Conservation (phyloP, 2,329 filamentous ascomycete species). For the Thelonectria rubi region DNA sequence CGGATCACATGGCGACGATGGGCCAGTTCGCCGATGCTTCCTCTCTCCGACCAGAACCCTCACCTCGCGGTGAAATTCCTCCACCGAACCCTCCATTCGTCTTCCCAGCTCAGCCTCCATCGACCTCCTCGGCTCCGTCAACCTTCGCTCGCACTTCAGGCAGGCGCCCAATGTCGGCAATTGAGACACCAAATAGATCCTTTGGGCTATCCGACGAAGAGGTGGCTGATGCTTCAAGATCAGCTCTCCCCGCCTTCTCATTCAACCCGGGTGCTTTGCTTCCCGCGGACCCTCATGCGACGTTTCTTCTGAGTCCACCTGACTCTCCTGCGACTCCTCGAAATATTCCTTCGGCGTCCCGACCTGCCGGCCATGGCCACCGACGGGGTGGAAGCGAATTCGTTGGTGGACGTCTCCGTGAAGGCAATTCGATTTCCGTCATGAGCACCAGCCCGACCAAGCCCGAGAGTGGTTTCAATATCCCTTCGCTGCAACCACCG, state of each 20-base stretch:
- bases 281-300: slow-evolving; percentile 47
- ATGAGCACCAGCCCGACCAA: slow-evolving; percentile 78
- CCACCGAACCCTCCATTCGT: slow-evolving; percentile 72
- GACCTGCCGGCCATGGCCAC: slow-evolving; percentile 75
- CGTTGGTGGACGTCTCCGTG: slow-evolving; percentile 75
- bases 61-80: slow-evolving; percentile 44
- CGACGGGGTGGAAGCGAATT: slow-evolving; percentile 86
- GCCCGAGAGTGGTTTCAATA: slow-evolving; percentile 64
- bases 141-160: slow-evolving; percentile 59
- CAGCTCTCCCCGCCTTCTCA: slow-evolving; percentile 62
- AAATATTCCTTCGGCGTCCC: slow-evolving; percentile 63
- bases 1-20: slow-evolving; percentile 39
- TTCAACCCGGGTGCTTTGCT: slow-evolving; percentile 65
- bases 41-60: slow-evolving; percentile 26
- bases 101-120: slow-evolving; percentile 63
- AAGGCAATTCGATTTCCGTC: slow-evolving; percentile 65
- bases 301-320: slow-evolving; percentile 61
- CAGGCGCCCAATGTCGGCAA: slow-evolving; percentile 62
- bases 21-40: slow-evolving; percentile 29
- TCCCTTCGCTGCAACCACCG: slow-evolving; percentile 63
- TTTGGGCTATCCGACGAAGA: slow-evolving; percentile 45
- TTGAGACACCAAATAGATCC: slow-evolving; percentile 54
- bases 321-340: slow-evolving; percentile 62
- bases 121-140: slow-evolving; percentile 56
- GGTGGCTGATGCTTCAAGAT: slow-evolving; percentile 39